These are phyloP conservation scores for Lunasporangiospora selenospora DNA, from an alignment of 192 early-diverging fungal genomes.

Conservation along the genomic window DNA sequence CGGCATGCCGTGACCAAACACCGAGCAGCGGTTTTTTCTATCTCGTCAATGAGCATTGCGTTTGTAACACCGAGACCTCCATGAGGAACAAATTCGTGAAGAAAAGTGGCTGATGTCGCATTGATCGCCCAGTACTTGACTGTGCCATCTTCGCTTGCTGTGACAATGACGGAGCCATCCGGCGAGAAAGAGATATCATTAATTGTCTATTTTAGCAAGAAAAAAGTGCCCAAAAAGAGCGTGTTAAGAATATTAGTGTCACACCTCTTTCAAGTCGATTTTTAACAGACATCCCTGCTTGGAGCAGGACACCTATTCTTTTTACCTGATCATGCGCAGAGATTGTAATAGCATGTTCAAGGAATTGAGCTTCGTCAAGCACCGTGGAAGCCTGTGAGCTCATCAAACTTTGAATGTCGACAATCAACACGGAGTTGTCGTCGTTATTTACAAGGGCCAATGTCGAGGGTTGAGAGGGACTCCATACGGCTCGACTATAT, in stretches of 20 bases:
- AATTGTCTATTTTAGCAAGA: constrained; percentile 34
- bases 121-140: constrained; percentile 46
- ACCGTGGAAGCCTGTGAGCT: constrained; percentile 13
- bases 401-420: constrained; percentile 29
- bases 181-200: constrained; percentile 52
- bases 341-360: constrained; percentile 31
- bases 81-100: constrained; percentile 44
- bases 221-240: not conserved
- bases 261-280: not conserved
- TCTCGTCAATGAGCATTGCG: constrained; percentile 30
- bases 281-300: not conserved
- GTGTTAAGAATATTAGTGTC: not conserved
- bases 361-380: constrained; percentile 36
- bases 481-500: constrained; percentile 52
- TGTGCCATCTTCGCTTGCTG: constrained; percentile 49
- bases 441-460: constrained; percentile 51
- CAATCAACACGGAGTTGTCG: constrained; percentile 47
- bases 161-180: constrained; percentile 51
- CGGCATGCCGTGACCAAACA: constrained; percentile 51
- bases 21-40: constrained; percentile 18
- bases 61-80: constrained; percentile 38
- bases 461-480: constrained; percentile 34
- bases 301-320: not conserved
- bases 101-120: constrained; percentile 1
- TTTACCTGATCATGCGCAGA: constrained; percentile 48